Evolutionary conservation across 2,329 filamentous ascomycete genomes (phyloP), one percentile per base, ranked within the genome.

Genomic region (Alternaria sp.): DNA sequence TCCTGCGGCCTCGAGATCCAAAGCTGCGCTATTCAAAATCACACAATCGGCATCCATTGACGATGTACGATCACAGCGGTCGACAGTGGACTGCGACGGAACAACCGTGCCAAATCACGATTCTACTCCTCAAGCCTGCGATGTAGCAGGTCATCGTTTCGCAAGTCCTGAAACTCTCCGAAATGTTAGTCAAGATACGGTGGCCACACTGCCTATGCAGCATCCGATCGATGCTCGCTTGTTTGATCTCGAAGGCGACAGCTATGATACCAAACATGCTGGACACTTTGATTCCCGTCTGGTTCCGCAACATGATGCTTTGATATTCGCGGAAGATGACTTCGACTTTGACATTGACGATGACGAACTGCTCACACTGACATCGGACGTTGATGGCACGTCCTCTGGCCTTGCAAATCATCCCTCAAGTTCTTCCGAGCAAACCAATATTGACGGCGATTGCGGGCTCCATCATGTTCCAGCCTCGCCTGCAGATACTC

Each of bases 341-440:
- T 70, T 70, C 33, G 59, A 66, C 28, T 65, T 70, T 41, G 66
- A 66, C 17, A 60, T 74, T 14, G 51, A 64, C 44, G 72, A 74
- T 28, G 58, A 67, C 9, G 72, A 74, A 26, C 56, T 74, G 10
- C 51, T 70, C 17, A 56, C 51, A 23, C 42, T 73, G 14, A 54
- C 54, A 10, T 42, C 56, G 10, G 56, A 65, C 1, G 31, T 36
- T 0, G 24, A 34, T 14, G 55, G 61, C 24, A 24, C 28, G 10
- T 39, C 17, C 24, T 36, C 29, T 26, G 45, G 44, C 23, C 48
- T 29, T 14, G 14, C 39, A 14, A 33, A 55, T 13, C 17, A 37
- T 14, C 8, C 39, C 4, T 54, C 53, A 21, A 62, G 44, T 50
- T 60, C 53, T 46, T 29, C 34, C 8, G 17, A 31, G 36, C 51